phyloP scores from a whole-genome alignment of 495 filamentous ascomycete genomes.

The Aspergillus mulundensis region DNA sequence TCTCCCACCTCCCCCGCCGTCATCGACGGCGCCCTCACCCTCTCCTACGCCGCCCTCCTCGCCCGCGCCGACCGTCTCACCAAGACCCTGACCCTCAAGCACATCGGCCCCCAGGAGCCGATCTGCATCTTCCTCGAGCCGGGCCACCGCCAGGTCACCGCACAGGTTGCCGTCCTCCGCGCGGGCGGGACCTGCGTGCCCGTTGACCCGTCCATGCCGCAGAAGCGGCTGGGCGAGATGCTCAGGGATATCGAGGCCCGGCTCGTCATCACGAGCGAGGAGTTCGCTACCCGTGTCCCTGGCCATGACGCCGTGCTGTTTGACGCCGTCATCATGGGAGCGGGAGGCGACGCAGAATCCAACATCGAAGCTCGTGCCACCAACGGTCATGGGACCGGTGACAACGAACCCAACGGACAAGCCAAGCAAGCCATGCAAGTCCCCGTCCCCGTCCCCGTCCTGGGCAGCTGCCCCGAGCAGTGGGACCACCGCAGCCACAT shows the following conservation, averaged over 20 bases:
- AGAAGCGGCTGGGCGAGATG: background rate
- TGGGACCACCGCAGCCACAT: slow-evolving; percentile 3
- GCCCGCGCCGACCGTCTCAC: background rate
- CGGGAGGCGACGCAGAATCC: too few relatives aligned
- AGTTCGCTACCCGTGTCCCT: too few relatives aligned
- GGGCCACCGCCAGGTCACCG: slow-evolving; percentile 4
- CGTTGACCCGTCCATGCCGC: slow-evolving; percentile 1
- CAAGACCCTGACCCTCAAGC: background rate
- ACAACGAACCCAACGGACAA: too few relatives aligned
- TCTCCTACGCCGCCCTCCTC: slow-evolving; percentile 1
- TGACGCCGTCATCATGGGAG: too few relatives aligned
- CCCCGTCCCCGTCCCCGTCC: too few relatives aligned
- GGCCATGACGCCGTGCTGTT: too few relatives aligned
- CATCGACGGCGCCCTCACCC: background rate
- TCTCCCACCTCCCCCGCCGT: background rate
- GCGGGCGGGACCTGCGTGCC: slow-evolving; percentile 8
- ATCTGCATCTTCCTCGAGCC: slow-evolving; percentile 3
- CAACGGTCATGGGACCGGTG: too few relatives aligned
- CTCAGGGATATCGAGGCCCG: background rate
- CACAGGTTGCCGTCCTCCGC: slow-evolving; percentile 9
- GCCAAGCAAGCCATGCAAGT: too few relatives aligned
- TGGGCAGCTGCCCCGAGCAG: background rate
- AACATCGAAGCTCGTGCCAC: too few relatives aligned
- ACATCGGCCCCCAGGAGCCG: background rate
- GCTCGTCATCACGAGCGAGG: background rate